phyloP scores from a whole-genome alignment of 352 stramenopile species.

The Phytophthora crassamura region DNA sequence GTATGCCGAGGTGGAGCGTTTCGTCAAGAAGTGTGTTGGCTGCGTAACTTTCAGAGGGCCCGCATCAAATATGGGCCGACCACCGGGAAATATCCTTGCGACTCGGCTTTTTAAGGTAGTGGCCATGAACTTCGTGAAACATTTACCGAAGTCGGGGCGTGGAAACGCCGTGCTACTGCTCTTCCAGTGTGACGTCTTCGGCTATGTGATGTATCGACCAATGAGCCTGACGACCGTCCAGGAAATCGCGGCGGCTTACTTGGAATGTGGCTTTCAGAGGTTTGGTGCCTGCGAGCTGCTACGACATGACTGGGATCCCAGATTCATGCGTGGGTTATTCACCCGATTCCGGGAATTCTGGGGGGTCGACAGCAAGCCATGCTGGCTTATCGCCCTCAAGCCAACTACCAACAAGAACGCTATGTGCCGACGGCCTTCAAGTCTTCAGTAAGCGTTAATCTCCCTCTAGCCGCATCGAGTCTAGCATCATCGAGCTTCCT shows the following conservation, averaged over 20 bases:
- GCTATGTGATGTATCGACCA: constrained; percentile 1
- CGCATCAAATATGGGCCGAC: neutral
- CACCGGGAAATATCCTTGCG: neutral
- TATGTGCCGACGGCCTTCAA: neutral
- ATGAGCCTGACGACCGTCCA: neutral
- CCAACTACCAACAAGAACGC: neutral
- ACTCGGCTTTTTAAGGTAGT: neutral
- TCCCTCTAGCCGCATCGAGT: no score
- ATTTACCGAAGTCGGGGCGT: constrained; percentile 1
- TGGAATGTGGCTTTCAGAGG: neutral
- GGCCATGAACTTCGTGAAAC: constrained; percentile 1
- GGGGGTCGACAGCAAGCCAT: neutral
- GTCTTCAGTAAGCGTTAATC: no score
- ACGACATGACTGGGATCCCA: neutral
- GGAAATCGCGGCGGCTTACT: neutral
- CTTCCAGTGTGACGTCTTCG: neutral
- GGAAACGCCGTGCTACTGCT: neutral
- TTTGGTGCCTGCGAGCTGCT: neutral
- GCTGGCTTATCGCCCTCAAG: neutral
- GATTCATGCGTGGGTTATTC: constrained; percentile 1
- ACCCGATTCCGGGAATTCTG: neutral
- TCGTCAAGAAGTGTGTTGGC: constrained; percentile 2
- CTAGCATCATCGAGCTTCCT: no score
- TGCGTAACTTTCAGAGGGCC: neutral
- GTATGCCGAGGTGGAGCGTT: constrained; percentile 1